Base-by-base conservation (phyloP, 257 asterid genomes). In the Avicennia marina region DNA sequence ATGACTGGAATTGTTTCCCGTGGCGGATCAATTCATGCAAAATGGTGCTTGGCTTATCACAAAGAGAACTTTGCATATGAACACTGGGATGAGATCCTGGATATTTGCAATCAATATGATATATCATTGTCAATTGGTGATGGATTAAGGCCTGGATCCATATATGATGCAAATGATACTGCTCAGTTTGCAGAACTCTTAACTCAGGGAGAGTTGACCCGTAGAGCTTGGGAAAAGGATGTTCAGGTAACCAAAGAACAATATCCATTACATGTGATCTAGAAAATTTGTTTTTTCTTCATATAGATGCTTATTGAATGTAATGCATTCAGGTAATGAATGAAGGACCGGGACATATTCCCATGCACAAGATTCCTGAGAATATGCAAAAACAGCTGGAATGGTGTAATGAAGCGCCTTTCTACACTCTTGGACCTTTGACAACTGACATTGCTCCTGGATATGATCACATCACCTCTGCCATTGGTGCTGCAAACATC, bases 1-100 rank as follows among this genome's bases (percentile, higher is more conserved):
- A 85, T 83, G 95, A 91, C 96, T 1, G 98, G 96, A 10, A 91
- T 91, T 38, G 98, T 91, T 50, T 85, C 96, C 11, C 94, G 98
- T 11, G 98, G 98, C 29, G 98, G 98, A 16, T 91, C 98, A 40
- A 88, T 91, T 60, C 96, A 87, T 63, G 98, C 98, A 24, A 91
- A 91, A 71, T 91, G 98, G 98, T 91, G 98, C 76, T 74, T 91
- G 59, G 77, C 96, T 51, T 83, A 91, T 78, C 98, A 91, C 61
- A 85, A 77, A 40, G 96, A 91, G 74, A 91, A 88, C 74, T 91
- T 91, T 58, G 98, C 98, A 0, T 91, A 88, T 51, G 95, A 88
- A 36, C 98, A 91, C 48, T 91, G 98, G 98, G 98, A 91, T 68
- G 98, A 91, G 3, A 88, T 91, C 45, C 74, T 91, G 15, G 95